Conservation (phyloP, 139 green algal species). For the Closterium sp. region DNA sequence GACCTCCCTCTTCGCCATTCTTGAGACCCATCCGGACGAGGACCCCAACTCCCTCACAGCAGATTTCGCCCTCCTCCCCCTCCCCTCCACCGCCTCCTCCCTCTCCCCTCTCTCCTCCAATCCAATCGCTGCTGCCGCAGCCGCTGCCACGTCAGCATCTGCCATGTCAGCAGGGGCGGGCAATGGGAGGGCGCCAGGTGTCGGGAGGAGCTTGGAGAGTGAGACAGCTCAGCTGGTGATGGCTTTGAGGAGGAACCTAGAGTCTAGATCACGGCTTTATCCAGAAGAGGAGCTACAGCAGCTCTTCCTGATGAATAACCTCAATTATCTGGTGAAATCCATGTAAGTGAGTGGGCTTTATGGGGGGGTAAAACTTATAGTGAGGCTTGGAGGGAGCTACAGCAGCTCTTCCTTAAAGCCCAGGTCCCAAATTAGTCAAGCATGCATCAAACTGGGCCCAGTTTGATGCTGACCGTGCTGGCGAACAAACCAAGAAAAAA, state of each 20-base stretch:
- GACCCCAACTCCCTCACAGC: neutral
- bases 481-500: too few species aligned
- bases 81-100: neutral
- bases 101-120: neutral
- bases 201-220: neutral
- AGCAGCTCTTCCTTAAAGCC: neutral
- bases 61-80: neutral
- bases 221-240: constrained; percentile 7
- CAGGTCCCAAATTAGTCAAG: too few species aligned
- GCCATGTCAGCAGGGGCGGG: neutral
- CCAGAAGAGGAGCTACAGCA: neutral
- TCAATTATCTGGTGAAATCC: neutral
- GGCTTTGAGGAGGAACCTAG: neutral
- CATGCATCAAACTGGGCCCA: too few species aligned
- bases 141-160: neutral
- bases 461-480: too few species aligned
- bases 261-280: neutral
- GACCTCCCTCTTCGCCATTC: neutral
- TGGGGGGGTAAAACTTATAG: neutral
- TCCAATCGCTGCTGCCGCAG: neutral
- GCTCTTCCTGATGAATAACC: constrained; percentile 1
- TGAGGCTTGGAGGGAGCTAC: neutral
- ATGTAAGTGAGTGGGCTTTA: neutral
- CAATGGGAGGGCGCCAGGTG: neutral
- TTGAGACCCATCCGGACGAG: neutral